phyloP scores from a whole-genome alignment of 2,329 filamentous ascomycete genomes.

The Magnaporthiopsis rhizophila region DNA sequence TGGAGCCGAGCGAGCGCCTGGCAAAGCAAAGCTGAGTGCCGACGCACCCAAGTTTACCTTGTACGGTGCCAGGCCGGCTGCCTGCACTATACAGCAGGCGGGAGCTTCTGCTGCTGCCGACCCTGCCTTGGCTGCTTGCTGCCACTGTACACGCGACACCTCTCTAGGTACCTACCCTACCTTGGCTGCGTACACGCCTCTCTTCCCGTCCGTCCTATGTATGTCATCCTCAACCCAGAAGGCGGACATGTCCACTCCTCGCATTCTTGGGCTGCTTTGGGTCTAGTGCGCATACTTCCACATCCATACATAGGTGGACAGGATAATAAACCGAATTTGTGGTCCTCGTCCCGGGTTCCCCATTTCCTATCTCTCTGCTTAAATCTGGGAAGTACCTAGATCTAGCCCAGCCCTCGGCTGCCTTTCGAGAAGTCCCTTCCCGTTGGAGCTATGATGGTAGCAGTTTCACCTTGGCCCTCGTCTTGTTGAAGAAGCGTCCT shows the following conservation, averaged over 20 bases:
- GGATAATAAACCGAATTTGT: conserved; percentile 1
- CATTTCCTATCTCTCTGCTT: background rate
- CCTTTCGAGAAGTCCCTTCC: conserved; percentile 1
- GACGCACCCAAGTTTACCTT: no score
- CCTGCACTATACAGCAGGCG: no score
- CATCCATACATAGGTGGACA: background rate
- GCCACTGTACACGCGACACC: no score
- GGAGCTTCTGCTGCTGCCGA: no score
- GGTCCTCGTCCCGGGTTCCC: background rate
- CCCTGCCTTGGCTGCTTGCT: no score
- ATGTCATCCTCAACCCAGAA: conserved; percentile 23
- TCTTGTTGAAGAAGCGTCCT: conserved; percentile 7
- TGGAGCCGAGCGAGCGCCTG: no score
- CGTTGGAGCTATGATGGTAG: conserved; percentile 4
- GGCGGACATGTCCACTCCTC: conserved; percentile 21
- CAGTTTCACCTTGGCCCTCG: conserved; percentile 7
- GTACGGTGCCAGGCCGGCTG: no score
- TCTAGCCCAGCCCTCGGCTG: background rate
- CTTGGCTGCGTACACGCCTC: no score
- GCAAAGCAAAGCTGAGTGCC: no score
- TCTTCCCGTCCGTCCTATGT: conserved; percentile 5
- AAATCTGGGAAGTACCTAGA: conserved; percentile 5
- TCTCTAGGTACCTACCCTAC: no score
- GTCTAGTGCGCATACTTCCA: conserved; percentile 22
- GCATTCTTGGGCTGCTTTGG: conserved; percentile 29